Base-by-base conservation (phyloP, 305 asterid genomes). In the Ruellia speciosa region DNA sequence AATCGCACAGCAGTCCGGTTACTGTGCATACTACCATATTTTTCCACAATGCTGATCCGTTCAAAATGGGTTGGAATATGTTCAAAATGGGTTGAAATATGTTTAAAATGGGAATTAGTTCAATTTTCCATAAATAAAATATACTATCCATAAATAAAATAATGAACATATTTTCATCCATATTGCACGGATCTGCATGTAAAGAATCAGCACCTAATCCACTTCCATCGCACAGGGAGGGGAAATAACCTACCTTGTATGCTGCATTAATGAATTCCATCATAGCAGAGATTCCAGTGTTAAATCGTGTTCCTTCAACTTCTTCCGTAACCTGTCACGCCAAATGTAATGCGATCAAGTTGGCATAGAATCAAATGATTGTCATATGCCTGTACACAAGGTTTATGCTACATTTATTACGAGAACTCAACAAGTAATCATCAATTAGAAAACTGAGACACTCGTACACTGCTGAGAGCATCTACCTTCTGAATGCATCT, bases 271-370 rank as follows among this genome's bases (percentile, higher is more conserved):
- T 78, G 73, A 92, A 92, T 82, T 88, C 99, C 99, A 92, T 92
- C 99, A 92, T 83, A 49, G 99, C 95, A 72, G 99, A 92, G 71
- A 92, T 88, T 68, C 96, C 99, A 51, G 99, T 92, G 68, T 88
- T 92, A 79, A 88, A 92, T 55, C 99, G 71, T 4, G 95, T 92
- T 69, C 79, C 95, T 84, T 92, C 99, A 66, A 82, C 75, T 83
- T 92, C 99, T 74, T 79, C 93, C 0, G 93, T 82, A 16, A 92
- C 94, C 99, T 92, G 62, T 56, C 33, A 67, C 24, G 53, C 18
- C 14, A 70, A 75, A 69, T 33, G 16, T 40, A 5, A 3, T n/a
- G 6, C 3, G 16, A 35, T 34, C 7, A 16, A 17, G 50, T 48
- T 28, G 18, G 31, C 11, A 43, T 0, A 14, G 48, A 43, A 10